These are phyloP conservation scores for Fraxinus greggii DNA, from an alignment of 305 asterid species.

Conservation along the genomic window DNA sequence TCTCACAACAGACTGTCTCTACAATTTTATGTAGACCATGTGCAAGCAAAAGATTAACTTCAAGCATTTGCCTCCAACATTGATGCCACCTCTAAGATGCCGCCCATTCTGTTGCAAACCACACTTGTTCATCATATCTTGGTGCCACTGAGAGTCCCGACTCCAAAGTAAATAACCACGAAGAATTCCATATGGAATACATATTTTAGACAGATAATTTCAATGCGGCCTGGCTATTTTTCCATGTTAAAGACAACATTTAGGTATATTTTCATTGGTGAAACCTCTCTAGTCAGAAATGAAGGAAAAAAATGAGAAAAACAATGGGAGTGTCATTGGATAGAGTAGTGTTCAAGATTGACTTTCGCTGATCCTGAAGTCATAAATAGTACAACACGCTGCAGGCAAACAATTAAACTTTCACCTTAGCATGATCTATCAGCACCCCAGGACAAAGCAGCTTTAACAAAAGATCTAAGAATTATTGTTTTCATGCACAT, in stretches of 20 bases:
- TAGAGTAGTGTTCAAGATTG: constrained; percentile 5
- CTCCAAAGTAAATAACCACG: neutral
- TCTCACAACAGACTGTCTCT: neutral
- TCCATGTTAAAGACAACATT: neutral
- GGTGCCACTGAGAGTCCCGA: neutral
- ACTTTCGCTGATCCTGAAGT: constrained; percentile 13
- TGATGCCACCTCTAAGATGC: neutral
- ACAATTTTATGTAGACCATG: neutral
- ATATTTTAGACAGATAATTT: neutral
- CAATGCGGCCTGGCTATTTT: neutral
- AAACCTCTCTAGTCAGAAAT: neutral
- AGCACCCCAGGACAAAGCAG: constrained; percentile 4
- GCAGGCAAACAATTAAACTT: constrained; percentile 14
- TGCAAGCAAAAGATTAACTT: neutral
- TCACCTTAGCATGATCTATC: constrained; percentile 16
- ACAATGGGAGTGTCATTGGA: neutral
- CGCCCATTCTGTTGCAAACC: neutral
- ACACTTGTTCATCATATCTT: neutral
- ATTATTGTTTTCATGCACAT: constrained; percentile 9
- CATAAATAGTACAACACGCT: neutral
- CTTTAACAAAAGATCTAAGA: constrained; percentile 11
- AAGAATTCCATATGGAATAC: neutral
- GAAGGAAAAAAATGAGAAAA: neutral
- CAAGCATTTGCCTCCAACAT: neutral
- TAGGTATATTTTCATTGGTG: neutral